Base-by-base conservation (phyloP, 805 yeast species). In the Priceomyces carsonii region DNA sequence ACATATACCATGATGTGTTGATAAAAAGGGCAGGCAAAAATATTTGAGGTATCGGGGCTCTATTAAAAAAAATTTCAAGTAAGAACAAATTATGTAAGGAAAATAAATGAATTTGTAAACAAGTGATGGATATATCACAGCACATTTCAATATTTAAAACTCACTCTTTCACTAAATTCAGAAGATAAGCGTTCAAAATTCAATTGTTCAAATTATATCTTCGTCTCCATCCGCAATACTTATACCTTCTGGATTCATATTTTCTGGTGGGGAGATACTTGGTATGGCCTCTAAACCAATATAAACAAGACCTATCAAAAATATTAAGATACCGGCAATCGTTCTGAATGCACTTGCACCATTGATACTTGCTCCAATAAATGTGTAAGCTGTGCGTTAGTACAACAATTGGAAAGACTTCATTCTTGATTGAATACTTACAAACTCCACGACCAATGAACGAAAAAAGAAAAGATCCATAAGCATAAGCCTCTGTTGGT, bases 231-330 rank as follows among this genome's bases (percentile, higher is more conserved):
- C 48, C 1, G 67, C 69, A 28, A 66, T 55, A 23, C 63, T 41
- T 13, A 66, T 48, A 1, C 71, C 69, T 43, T 68, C 73, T 6
- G 69, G 61, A 43, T 58, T 84, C 85, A 88, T 86, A 61, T 83
- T 86, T 38, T 77, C 84, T 13, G 96, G 96, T 18, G 89, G 83
- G 35, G 85, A 81, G 26, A 86, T 67, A 41, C 84, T 75, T 13
- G 90, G 88, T 18, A 85, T 59, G 33, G 83, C 82, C 59, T 87
- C 93, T 50, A 87, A 70, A 1, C 62, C 76, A 32, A 73, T 54
- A 59, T 70, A 87, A 3, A 61, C 74, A 15, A 77, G 53, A 18
- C 95, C 96, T 16, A 79, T 58, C 2, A 77, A 26, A 25, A 77
- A 71, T n/a, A 85, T 64, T 9, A 84, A 33, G 7, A 82, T 43